Evolutionary conservation across 192 early-diverging fungal genomes (phyloP).

Genomic region (Coemansia sp.): DNA sequence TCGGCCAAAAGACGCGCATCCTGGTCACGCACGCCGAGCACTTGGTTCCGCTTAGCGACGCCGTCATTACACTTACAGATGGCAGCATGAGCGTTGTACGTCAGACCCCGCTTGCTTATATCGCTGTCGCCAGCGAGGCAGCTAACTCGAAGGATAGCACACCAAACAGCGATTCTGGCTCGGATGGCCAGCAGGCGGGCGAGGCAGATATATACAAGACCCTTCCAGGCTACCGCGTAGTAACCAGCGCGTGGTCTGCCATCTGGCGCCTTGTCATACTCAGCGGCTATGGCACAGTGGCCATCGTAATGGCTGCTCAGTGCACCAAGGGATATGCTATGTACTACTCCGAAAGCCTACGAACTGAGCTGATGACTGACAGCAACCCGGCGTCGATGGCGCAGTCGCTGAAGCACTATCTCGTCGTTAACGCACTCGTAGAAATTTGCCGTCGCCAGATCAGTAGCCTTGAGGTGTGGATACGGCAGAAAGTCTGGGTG

Average conservation of each 20-base stretch:
- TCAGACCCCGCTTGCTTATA: constrained; percentile 7
- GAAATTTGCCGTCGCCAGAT: constrained; percentile 14
- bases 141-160: background rate
- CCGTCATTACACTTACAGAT: constrained; percentile 15
- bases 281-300: constrained; percentile 19
- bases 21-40: constrained; percentile 61
- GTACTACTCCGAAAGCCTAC: constrained; percentile 18
- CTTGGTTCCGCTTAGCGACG: constrained; percentile 24
- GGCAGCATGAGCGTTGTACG: constrained; percentile 4
- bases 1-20: constrained; percentile 48
- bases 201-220: background rate
- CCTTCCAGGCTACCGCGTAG: background rate
- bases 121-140: background rate
- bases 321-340: constrained; percentile 8
- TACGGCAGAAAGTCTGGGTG: constrained; percentile 2
- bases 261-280: constrained; percentile 2
- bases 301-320: constrained; percentile 4
- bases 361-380: constrained; percentile 27
- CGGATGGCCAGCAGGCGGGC: background rate
- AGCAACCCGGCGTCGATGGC: constrained; percentile 23
- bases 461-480: background rate
- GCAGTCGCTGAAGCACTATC: constrained; percentile 27
- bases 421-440: constrained; percentile 22
- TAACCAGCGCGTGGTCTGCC: background rate
- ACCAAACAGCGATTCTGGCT: background rate